Evolutionary conservation across 345 rosid species (phyloP).

Genomic region (Populus ilicifolia): DNA sequence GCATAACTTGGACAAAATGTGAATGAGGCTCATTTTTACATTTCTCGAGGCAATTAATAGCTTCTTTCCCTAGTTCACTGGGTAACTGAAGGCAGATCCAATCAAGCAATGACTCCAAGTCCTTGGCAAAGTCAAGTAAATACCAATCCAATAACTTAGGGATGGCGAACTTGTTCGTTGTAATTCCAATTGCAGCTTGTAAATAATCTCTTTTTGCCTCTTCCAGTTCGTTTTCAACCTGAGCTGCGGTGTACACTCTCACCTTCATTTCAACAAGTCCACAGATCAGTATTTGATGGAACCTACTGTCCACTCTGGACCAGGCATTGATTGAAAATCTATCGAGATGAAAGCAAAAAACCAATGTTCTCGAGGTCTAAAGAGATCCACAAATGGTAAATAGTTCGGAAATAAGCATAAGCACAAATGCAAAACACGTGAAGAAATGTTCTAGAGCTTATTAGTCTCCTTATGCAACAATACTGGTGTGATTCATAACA

Average conservation of each 20-base stretch:
- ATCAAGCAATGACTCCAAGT: constrained; percentile 69
- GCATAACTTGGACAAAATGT: constrained; percentile 50
- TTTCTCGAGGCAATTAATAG: constrained; percentile 58
- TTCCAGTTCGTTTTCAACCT: constrained; percentile 65
- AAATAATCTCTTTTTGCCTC: constrained; percentile 68
- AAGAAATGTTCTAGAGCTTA: neutral
- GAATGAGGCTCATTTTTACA: constrained; percentile 43
- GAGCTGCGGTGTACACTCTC: constrained; percentile 58
- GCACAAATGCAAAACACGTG: neutral
- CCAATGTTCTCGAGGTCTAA: neutral
- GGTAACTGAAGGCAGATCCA: constrained; percentile 89
- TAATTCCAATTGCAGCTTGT: constrained; percentile 69
- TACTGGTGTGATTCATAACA: neutral
- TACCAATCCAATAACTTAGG: constrained; percentile 82
- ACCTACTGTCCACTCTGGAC: neutral
- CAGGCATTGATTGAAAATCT: neutral
- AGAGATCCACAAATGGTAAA: neutral
- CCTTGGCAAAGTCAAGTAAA: constrained; percentile 78
- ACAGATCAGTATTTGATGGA: constrained; percentile 20
- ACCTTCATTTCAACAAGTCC: constrained; percentile 41
- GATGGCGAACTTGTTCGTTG: constrained; percentile 48
- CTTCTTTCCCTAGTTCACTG: constrained; percentile 62
- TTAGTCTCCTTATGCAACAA: neutral
- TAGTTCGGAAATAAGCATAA: neutral
- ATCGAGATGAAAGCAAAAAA: neutral